A percentile compares a stretch with the other conserved stretches of the same genome.
These are phyloP conservation scores for Venturia pyrina DNA, from an alignment of 2,329 filamentous ascomycete species.

Conservation along the genomic window DNA sequence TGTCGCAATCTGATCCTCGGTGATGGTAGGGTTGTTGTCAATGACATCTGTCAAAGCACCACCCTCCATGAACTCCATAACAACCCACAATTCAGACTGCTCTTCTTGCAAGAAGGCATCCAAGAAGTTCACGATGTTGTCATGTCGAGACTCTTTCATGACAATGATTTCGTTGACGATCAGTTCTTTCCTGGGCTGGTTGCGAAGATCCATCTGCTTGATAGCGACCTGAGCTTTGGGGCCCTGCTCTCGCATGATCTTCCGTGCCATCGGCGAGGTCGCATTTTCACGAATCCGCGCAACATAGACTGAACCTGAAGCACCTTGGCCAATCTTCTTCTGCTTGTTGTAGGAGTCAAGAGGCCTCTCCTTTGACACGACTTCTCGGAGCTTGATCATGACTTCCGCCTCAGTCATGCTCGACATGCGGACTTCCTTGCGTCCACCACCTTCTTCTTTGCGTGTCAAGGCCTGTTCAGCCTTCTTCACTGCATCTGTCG, in stretches of 20 bases:
- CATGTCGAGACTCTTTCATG: constrained; percentile 98
- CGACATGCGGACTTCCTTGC: constrained; percentile 95
- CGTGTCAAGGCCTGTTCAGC: constrained; percentile 76
- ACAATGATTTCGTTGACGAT: constrained; percentile 99
- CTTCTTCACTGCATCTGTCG: constrained; percentile 67
- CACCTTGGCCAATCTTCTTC: constrained; percentile 98
- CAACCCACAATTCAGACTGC: constrained; percentile 93
- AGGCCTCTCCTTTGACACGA: constrained; percentile 91
- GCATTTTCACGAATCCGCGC: constrained; percentile 88
- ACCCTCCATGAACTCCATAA: constrained; percentile 99
- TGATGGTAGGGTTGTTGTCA: constrained; percentile 90
- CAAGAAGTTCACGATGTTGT: constrained; percentile 98
- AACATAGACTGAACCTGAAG: constrained; percentile 95
- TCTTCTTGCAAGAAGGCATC: constrained; percentile 95
- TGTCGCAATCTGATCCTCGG: constrained; percentile 93
- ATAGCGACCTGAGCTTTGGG: constrained; percentile 86
- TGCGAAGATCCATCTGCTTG: constrained; percentile 98
- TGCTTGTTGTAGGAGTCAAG: constrained; percentile 96
- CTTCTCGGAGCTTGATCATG: constrained; percentile 89
- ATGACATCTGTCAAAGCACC: constrained; percentile 96
- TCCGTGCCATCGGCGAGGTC: constrained; percentile 67
- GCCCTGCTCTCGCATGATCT: constrained; percentile 70
- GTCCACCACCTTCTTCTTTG: constrained; percentile 61
- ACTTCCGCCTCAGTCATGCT: constrained; percentile 96
- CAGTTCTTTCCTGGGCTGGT: constrained; percentile 92